A percentile compares a stretch with the other conserved stretches of the same genome.
These are phyloP conservation scores for Geosiphon pyriformis DNA, from an alignment of 192 early-diverging fungal genomes.

Conservation along the genomic window DNA sequence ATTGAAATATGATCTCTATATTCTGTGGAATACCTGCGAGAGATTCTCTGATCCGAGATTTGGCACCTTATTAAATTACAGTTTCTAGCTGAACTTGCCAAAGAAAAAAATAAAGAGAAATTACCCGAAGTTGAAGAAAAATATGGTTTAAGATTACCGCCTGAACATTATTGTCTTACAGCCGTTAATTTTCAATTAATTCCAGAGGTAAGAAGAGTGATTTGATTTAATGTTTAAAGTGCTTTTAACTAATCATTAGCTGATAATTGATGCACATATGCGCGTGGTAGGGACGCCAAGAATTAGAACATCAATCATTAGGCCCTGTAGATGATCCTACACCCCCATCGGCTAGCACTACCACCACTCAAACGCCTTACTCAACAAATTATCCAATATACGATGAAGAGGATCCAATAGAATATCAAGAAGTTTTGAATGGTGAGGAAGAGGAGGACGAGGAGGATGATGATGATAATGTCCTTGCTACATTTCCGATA, in stretches of 20 bases:
- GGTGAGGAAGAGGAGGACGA: not conserved
- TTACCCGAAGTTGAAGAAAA: slow-evolving; percentile 74
- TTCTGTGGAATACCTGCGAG: too few species aligned
- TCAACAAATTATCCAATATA: not conserved
- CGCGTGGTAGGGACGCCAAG: too few species aligned
- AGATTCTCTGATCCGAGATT: too few species aligned
- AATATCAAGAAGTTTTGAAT: not conserved
- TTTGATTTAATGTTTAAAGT: not conserved
- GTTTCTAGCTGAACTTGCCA: slow-evolving; percentile 71
- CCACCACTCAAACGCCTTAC: not conserved
- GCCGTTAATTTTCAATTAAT: slow-evolving; percentile 74
- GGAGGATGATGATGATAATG: not conserved
- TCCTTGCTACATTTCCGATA: too few species aligned
- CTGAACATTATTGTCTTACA: slow-evolving; percentile 69
- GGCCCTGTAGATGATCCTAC: not conserved
- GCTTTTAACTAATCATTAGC: too few species aligned
- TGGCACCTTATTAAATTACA: too few species aligned
- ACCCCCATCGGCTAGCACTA: not conserved
- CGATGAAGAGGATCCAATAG: not conserved
- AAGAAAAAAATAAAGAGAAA: slow-evolving; percentile 70
- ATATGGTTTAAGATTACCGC: slow-evolving; percentile 71
- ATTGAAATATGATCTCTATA: too few species aligned
- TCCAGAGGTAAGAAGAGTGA: slow-evolving; percentile 31
- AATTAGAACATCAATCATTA: not conserved
- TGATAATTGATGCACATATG: too few species aligned